phyloP scores from a whole-genome alignment of 345 rosid genomes.

The Carallia brachiata region DNA sequence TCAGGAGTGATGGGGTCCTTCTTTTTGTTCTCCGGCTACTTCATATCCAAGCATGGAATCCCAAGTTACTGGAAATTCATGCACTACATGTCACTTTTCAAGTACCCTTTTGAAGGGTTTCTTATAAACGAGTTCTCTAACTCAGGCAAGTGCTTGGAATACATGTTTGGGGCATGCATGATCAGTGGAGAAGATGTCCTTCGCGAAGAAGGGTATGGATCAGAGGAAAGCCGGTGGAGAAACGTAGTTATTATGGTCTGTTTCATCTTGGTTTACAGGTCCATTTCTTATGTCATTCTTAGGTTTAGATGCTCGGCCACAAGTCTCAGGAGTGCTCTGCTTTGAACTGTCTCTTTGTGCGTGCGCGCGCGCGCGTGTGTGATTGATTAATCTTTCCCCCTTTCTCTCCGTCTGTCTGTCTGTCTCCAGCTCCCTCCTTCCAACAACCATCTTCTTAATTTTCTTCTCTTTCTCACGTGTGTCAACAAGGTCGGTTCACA shows the following conservation, averaged over 20 bases:
- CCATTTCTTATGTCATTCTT: conserved; percentile 70
- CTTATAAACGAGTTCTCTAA: conserved; percentile 86
- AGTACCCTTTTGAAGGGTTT: conserved; percentile 96
- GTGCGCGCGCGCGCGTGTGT: background rate
- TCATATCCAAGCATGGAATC: conserved; percentile 72
- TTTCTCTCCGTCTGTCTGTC: background rate
- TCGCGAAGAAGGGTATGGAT: conserved; percentile 65
- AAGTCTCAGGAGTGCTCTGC: conserved; percentile 32
- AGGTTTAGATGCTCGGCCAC: conserved; percentile 67
- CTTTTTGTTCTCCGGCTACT: conserved; percentile 95
- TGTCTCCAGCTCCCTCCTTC: too few relatives aligned
- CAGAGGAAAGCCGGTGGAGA: conserved; percentile 67
- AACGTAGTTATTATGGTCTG: conserved; percentile 72
- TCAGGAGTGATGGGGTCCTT: conserved; percentile 96
- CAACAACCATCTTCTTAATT: too few relatives aligned
- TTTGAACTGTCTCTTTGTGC: too few relatives aligned
- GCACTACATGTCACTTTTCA: conserved; percentile 86
- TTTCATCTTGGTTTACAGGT: conserved; percentile 76
- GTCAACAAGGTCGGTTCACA: conserved; percentile 33
- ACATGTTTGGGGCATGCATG: conserved; percentile 60
- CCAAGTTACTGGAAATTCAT: conserved; percentile 92
- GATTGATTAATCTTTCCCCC: background rate
- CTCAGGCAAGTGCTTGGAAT: conserved; percentile 71
- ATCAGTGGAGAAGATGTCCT: conserved; percentile 68
- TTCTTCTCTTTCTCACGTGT: conserved; percentile 27